Percentiles rank a stretch among this genome's conserved stretches.
Evolutionary conservation across 306 rosid genomes (phyloP).

Genomic region (Castanea mollissima): DNA sequence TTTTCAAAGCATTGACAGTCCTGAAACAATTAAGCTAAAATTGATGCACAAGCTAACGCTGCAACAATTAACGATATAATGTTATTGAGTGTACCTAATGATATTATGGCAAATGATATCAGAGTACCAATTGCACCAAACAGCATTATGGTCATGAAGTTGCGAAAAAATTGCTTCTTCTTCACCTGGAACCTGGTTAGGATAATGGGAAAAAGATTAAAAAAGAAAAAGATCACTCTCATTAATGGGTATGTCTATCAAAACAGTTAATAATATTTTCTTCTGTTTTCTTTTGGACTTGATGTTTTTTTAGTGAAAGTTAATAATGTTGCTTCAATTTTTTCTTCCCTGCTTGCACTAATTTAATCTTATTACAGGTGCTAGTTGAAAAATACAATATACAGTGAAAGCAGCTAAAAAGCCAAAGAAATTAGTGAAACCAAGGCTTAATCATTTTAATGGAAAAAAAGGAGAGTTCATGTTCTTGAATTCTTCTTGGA

Average conservation of each 20-base stretch:
- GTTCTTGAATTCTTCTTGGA: not conserved
- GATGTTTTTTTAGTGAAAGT: not conserved
- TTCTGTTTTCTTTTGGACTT: not conserved
- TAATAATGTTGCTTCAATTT: not conserved
- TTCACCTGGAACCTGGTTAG: slow-evolving; percentile 86
- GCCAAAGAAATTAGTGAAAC: not conserved
- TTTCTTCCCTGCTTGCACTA: not conserved
- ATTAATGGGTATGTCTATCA: slow-evolving; percentile 1
- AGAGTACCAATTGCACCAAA: slow-evolving; percentile 94
- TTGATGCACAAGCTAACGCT: not conserved
- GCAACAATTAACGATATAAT: not conserved
- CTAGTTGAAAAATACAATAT: too few species aligned
- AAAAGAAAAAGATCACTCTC: slow-evolving; percentile 15
- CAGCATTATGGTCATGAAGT: slow-evolving; percentile 83
- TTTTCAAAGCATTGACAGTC: not conserved
- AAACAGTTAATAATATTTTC: not conserved
- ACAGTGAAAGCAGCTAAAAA: not conserved
- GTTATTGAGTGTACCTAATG: slow-evolving; percentile 55
- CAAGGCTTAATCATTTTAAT: not conserved
- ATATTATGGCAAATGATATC: slow-evolving; percentile 84
- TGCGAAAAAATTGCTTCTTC: slow-evolving; percentile 94
- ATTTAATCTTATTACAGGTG: too few species aligned
- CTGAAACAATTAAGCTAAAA: not conserved
- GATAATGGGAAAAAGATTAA: not conserved
- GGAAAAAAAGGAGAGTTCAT: not conserved